These are phyloP conservation scores for Trichoderma citrinoviride DNA, from an alignment of 2,329 filamentous ascomycete genomes.

Conservation along the genomic window DNA sequence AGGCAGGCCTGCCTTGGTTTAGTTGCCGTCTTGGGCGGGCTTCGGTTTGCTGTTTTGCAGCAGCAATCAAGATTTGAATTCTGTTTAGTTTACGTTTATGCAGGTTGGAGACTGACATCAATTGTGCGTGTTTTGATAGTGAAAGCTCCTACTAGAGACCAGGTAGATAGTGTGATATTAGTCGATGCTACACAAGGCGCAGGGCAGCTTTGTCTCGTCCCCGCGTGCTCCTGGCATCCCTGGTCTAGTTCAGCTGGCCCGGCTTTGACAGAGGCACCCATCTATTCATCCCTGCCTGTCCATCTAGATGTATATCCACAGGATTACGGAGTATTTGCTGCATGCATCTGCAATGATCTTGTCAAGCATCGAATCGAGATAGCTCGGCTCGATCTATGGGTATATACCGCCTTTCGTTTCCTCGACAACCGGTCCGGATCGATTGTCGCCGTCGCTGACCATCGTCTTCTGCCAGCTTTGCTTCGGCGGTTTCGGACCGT, in stretches of 20 bases:
- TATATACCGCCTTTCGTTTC: neutral
- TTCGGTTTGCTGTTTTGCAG: neutral
- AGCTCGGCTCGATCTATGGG: conserved; percentile 2
- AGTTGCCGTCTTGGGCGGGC: conserved; percentile 3
- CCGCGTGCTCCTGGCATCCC: neutral
- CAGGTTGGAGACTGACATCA: neutral
- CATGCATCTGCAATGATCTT: neutral
- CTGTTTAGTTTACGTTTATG: neutral
- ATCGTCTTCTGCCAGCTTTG: neutral
- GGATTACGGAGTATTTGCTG: neutral
- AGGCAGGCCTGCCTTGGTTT: conserved; percentile 14
- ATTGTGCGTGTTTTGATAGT: neutral
- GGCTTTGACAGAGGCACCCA: neutral
- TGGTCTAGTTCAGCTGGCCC: neutral
- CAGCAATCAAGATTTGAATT: neutral
- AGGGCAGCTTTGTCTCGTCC: neutral
- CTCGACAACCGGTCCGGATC: neutral
- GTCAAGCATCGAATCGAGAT: neutral
- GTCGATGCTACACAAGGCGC: neutral
- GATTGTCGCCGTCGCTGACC: neutral
- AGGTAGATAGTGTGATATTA: no score
- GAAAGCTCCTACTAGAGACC: neutral
- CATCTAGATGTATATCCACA: neutral
- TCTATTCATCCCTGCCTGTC: neutral
- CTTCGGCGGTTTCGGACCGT: neutral